These are phyloP conservation scores for Candida yuanshanica DNA, from an alignment of 805 yeast genomes.

Conservation along the genomic window DNA sequence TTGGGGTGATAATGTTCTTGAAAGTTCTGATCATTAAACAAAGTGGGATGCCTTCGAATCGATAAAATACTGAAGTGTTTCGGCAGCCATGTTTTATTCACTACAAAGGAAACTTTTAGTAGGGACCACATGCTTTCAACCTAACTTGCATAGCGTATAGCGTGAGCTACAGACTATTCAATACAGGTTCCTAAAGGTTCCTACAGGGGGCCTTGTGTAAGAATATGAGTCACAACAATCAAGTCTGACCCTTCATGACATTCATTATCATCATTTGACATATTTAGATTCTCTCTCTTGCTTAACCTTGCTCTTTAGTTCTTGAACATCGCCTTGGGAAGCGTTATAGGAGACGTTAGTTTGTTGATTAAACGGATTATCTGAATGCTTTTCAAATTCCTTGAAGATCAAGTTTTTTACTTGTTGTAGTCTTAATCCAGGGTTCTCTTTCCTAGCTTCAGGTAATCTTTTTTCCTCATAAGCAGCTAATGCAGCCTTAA, in stretches of 20 bases:
- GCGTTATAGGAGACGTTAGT: constrained; percentile 64
- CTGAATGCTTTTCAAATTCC: constrained; percentile 76
- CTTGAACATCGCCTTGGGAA: constrained; percentile 40
- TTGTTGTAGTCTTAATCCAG: constrained; percentile 77
- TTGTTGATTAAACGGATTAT: constrained; percentile 76
- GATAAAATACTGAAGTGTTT: no score
- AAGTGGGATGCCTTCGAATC: no score
- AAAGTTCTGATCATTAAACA: neutral
- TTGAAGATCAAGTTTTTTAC: constrained; percentile 66
- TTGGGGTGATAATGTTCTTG: neutral
- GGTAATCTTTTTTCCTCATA: constrained; percentile 70
- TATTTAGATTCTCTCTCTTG: constrained; percentile 38
- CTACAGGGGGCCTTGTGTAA: no score
- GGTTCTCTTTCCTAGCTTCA: constrained; percentile 66
- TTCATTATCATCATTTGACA: constrained; percentile 5
- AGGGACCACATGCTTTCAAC: no score
- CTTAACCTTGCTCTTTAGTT: constrained; percentile 43
- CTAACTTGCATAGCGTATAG: no score
- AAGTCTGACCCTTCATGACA: neutral
- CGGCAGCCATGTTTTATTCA: no score
- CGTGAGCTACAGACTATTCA: no score
- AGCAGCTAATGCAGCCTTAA: constrained; percentile 72
- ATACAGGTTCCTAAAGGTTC: no score
- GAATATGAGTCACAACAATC: neutral
- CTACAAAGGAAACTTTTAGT: no score